A percentile compares a stretch with the other conserved stretches of the same genome.
These are phyloP conservation scores for Halophytophthora polymorphica DNA, from an alignment of 352 stramenopile species.

Conservation along the genomic window DNA sequence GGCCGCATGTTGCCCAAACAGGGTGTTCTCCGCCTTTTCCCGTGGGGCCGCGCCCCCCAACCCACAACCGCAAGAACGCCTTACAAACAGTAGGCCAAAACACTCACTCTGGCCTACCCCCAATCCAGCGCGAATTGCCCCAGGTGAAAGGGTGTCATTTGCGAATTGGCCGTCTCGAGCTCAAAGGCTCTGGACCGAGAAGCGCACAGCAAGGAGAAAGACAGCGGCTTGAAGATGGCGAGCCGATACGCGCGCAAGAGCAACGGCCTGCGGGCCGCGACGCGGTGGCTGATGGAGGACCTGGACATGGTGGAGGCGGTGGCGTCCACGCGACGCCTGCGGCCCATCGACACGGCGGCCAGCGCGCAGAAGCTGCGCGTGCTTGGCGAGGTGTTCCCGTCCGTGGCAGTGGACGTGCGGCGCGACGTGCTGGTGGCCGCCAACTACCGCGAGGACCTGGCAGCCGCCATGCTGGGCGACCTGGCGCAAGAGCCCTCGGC, in stretches of 20 bases:
- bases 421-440: constrained; percentile 60
- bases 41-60: constrained; percentile 8
- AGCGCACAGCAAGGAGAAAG: not conserved
- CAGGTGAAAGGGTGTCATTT: too few relatives aligned
- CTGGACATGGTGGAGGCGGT: constrained; percentile 26
- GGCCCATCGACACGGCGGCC: constrained; percentile 30
- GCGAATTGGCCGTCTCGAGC: constrained; percentile 8
- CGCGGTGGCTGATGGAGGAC: constrained; percentile 32
- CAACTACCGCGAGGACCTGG: constrained; percentile 64
- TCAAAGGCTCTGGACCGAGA: not conserved
- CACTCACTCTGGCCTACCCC: not conserved
- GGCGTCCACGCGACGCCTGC: constrained; percentile 16
- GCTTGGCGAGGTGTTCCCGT: constrained; percentile 61
- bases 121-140: not conserved
- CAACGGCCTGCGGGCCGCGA: constrained; percentile 21
- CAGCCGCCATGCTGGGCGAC: constrained; percentile 58
- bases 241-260: constrained; percentile 31
- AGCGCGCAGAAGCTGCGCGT: constrained; percentile 43
- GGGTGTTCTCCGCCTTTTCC: constrained; percentile 37
- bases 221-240: constrained; percentile 16
- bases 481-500: constrained; percentile 26
- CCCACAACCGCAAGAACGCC: constrained; percentile 22
- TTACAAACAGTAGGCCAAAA: too few relatives aligned
- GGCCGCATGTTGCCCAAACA: not conserved
- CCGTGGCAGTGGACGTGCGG: constrained; percentile 39